Conservation (phyloP, 1,139 yeast genomes). For the Kodamaea suecica region DNA sequence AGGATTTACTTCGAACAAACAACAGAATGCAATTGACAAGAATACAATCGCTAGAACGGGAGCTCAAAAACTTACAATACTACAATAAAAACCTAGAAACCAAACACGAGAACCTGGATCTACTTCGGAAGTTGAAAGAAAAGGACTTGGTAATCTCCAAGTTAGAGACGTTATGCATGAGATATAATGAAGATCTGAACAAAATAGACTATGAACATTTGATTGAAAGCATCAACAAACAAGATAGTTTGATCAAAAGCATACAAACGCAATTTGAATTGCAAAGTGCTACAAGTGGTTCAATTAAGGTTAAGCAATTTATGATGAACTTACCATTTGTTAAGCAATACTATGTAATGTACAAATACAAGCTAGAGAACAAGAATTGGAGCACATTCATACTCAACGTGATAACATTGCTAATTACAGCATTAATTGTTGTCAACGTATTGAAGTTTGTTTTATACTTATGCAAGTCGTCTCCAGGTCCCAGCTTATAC, state of each 20-base stretch:
- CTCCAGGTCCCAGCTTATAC: slow-evolving; percentile 12
- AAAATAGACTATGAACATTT: slow-evolving; percentile 18
- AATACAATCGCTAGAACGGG: slow-evolving; percentile 20
- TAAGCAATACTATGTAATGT: slow-evolving; percentile 30
- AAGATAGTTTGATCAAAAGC: slow-evolving; percentile 21
- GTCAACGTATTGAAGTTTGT: slow-evolving; percentile 18
- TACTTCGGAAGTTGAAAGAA: slow-evolving; percentile 11
- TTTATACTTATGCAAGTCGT: slow-evolving; percentile 12
- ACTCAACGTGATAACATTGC: slow-evolving; percentile 22
- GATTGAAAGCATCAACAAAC: slow-evolving; percentile 19
- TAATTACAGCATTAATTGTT: slow-evolving; percentile 23
- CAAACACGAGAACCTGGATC: slow-evolving; percentile 5
- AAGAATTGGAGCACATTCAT: slow-evolving; percentile 20
- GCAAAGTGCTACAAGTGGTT: slow-evolving; percentile 8
- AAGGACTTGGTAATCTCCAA: slow-evolving; percentile 22
- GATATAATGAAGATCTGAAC: slow-evolving; percentile 18
- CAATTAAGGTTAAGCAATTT: slow-evolving; percentile 13
- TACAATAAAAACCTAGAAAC: slow-evolving; percentile 22
- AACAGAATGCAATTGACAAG: slow-evolving; percentile 3
- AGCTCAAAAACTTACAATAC: slow-evolving; percentile 18
- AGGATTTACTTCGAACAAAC: slow-evolving; percentile 13
- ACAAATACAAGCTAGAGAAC: slow-evolving; percentile 26
- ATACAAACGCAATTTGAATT: slow-evolving; percentile 20
- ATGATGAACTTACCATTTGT: slow-evolving; percentile 29
- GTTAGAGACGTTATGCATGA: slow-evolving; percentile 23